Base-by-base conservation (phyloP, 164 flowering plant genomes). In the Berberis vulgaris region DNA sequence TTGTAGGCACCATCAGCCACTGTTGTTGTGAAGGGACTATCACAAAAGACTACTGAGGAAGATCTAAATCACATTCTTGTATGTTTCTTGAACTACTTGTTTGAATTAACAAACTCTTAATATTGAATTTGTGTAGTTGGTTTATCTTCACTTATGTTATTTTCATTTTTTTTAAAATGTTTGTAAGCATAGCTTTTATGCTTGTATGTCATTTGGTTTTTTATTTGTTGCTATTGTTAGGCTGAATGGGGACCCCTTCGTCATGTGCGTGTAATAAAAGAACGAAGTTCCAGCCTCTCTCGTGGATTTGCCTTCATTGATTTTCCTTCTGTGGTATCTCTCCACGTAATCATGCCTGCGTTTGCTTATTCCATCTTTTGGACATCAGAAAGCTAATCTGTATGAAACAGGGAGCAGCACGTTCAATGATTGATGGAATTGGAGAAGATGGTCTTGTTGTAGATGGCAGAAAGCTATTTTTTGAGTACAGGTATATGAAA, bases 171-270 rank as follows among this genome's bases (percentile, higher is more conserved):
- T 52, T 52, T 52, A 10, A 10, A 7, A 4, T 9, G 54, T 52
- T 52, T 47, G 50, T 53, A 4, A 13, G 61, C 0, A 47, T 7
- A 41, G 4, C 6, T 49, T 26, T 26, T 13, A 4, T 54, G 41
- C 38, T 26, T 26, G 26, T 2, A 38, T 4, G 5, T 54, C 7
- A 26, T 6, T 62, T 10, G 26, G 26, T n/a, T 47, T 62, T 47
- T 63, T 39, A 6, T 60, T 59, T 55, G 40, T 59, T 39, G 13
- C 8, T 57, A 6, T 52, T 60, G 41, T 63, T 64, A 95, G 99
- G 92, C 92, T 80, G 97, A 95, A 71, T 95, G 99, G 99, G 97
- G 92, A 12, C 99, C 99, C 13, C 90, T 95, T 68, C 96, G 96
- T 59, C 96, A 95, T 80, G 96, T 91, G 2, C 94, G 99, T 67